Conservation (phyloP, 768 basidiomycete genomes). For the Phaffia australis region DNA sequence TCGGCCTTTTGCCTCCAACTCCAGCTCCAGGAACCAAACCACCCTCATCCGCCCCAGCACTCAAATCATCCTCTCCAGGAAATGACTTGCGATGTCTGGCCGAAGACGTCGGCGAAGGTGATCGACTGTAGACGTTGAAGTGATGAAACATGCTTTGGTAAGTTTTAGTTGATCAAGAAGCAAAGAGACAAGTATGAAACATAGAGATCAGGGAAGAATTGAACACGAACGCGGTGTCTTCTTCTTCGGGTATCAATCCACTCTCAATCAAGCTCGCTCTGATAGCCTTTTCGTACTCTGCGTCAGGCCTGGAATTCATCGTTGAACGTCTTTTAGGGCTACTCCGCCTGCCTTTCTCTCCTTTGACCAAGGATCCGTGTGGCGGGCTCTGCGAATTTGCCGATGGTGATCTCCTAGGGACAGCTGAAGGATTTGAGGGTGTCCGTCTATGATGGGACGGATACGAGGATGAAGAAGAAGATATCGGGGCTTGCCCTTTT, state of each 20-base stretch:
- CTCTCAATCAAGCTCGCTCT: slow-evolving; percentile 27
- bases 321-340: slow-evolving; percentile 76
- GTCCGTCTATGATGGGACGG: slow-evolving; percentile 19
- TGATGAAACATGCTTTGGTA: neutral
- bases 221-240: neutral
- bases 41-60: slow-evolving; percentile 1
- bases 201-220: neutral
- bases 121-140: neutral
- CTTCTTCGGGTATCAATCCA: slow-evolving; percentile 4
- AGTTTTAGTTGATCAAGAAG: neutral
- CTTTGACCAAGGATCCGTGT: neutral
- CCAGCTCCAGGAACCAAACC: neutral
- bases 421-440: slow-evolving; percentile 27
- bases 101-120: slow-evolving; percentile 3
- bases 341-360: slow-evolving; percentile 12
- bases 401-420: slow-evolving; percentile 20
- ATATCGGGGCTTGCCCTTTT: slow-evolving; percentile 58
- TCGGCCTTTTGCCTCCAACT: neutral
- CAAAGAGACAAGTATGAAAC: neutral
- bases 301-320: slow-evolving; percentile 86
- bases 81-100: neutral
- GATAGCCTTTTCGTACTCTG: slow-evolving; percentile 69
- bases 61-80: neutral
- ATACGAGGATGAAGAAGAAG: slow-evolving; percentile 49
- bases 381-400: slow-evolving; percentile 20